Percentiles rank a stretch among this genome's conserved stretches.
Conservation (phyloP, 371 early-diverging fungal species). For the Rhizopus microsporus region DNA sequence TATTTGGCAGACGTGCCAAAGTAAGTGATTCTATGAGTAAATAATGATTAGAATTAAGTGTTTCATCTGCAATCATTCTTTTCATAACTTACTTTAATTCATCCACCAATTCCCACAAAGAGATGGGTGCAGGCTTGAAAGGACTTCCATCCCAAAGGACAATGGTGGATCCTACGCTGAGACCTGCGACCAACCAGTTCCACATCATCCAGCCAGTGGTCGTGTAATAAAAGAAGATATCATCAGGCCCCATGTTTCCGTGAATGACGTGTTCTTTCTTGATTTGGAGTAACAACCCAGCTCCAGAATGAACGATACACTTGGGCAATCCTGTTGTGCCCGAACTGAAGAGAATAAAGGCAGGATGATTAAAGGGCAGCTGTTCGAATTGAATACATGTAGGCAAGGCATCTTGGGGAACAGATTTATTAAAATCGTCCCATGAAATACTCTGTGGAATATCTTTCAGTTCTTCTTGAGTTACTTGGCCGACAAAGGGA, state of each 20-base stretch:
- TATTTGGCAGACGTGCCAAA: slow-evolving; percentile 97
- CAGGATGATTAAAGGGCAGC: slow-evolving; percentile 91
- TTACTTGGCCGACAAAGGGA: slow-evolving; percentile 60
- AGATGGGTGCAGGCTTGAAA: slow-evolving; percentile 79
- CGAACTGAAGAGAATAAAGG: slow-evolving; percentile 95
- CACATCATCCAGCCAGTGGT: slow-evolving; percentile 99
- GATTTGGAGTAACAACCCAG: slow-evolving; percentile 89
- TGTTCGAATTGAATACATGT: slow-evolving; percentile 70
- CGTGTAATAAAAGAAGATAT: slow-evolving; percentile 92
- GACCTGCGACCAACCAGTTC: slow-evolving; percentile 92
- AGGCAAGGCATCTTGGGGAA: slow-evolving; percentile 31
- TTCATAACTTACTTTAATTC: slow-evolving; percentile 50
- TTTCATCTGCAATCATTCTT: not conserved
- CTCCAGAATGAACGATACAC: slow-evolving; percentile 97
- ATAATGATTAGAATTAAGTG: not conserved
- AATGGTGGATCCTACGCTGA: slow-evolving; percentile 81
- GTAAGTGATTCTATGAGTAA: slow-evolving; percentile 63
- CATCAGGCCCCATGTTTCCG: slow-evolving; percentile 71
- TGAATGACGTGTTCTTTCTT: slow-evolving; percentile 93
- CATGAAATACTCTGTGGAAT: slow-evolving; percentile 48
- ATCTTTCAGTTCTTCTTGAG: slow-evolving; percentile 10
- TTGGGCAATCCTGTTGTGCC: slow-evolving; percentile 99
- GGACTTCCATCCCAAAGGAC: slow-evolving; percentile 96
- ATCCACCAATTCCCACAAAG: slow-evolving; percentile 83
- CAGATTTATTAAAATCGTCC: slow-evolving; percentile 49